Base-by-base conservation (phyloP, 345 rosid species). In the Excoecaria cochinchinensis region DNA sequence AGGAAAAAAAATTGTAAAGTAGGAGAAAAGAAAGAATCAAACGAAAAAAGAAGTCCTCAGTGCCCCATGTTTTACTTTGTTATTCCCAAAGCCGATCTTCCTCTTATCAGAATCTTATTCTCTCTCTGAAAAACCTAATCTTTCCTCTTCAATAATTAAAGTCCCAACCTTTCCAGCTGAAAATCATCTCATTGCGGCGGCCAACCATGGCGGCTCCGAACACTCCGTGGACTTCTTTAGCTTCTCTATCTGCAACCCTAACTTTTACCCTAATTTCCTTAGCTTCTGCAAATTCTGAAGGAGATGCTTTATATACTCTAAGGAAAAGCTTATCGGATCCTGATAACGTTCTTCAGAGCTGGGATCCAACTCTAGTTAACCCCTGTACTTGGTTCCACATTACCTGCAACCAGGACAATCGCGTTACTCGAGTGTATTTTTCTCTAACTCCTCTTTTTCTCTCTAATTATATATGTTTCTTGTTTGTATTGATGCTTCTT, bases 361-460 rank as follows among this genome's bases (percentile, higher is more conserved):
- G 99, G 99, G 99, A 95, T 91, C 99, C 99, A 11, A 95, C 90
- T 62, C 92, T 95, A 21, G 99, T 95, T 51, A 95, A 85, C 74
- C 98, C 99, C 1, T 95, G 99, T 76, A 95, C 99, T 50, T 95
- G 99, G 99, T 95, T 95, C 79, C 99, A 95, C 79, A 82, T 92
- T 88, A 91, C 97, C 72, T 95, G 99, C 83, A 90, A 95, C 81
- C 95, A 86, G 80, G 85, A 91, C 52, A 91, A 84, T 77, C 97
- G 90, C 82, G 99, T 95, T 57, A 95, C 99, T 44, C 89, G 99
- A 74, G 78, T 95, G 99, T 95, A 86, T 70, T 79, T 47, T 3
- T 17, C 8, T 16, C 24, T 39, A n/a, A n/a, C n/a, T n/a, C n/a
- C n/a, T n/a, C n/a, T n/a, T n/a, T n/a, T n/a, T 17, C 8, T 16